Evolutionary conservation across 495 filamentous ascomycete genomes (phyloP), one percentile per base, ranked within the genome.

Genomic region (Rhypophila decipiens): DNA sequence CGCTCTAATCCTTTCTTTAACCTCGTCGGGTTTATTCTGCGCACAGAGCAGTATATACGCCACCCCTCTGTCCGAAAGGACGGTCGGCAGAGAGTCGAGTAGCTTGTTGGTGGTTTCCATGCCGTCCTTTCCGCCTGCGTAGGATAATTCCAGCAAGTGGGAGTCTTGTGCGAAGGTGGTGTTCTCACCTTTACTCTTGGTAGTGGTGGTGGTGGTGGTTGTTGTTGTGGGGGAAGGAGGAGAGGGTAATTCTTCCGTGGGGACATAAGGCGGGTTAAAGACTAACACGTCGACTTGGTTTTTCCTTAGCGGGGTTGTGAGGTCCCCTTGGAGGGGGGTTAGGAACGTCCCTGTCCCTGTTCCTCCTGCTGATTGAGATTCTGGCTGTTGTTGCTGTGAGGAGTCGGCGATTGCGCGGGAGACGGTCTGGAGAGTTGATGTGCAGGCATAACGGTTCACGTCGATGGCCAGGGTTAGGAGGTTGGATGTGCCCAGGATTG

Each of bases 201-300:
- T 9, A 31, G 24, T 20, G 9, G 29, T 36, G 24, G 3, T 39
- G 23, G 5, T 19, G 31, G 23, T 8, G 40, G 39, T n/a, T n/a
- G n/a, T n/a, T n/a, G n/a, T n/a, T 10, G 31, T 27, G 11, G 43
- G 27, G n/a, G 31, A 17, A 5, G 19, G 47, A 9, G 68, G 70
- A 1, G 78, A 47, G 8, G 66, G 90, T 22, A 95, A 56, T n/a
- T 79, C 76, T 13, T 77, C 68, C 1, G 88, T 90, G 4, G 93
- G 93, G 5, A 97, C 93, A 56, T 98, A 98, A 0, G 93, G 93
- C 27, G 93, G 93, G 60, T 98, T 98, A 75, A 97, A 97, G 24
- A 98, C 75, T 23, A 97, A 70, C 19, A 98, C 76, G 60, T 97
- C 93, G 0, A 95, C 79, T 29, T 60, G 58, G 2, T 73, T 65